These are phyloP conservation scores for Zopfia rhizophila DNA, from an alignment of 2,329 filamentous ascomycete genomes.

Conservation along the genomic window DNA sequence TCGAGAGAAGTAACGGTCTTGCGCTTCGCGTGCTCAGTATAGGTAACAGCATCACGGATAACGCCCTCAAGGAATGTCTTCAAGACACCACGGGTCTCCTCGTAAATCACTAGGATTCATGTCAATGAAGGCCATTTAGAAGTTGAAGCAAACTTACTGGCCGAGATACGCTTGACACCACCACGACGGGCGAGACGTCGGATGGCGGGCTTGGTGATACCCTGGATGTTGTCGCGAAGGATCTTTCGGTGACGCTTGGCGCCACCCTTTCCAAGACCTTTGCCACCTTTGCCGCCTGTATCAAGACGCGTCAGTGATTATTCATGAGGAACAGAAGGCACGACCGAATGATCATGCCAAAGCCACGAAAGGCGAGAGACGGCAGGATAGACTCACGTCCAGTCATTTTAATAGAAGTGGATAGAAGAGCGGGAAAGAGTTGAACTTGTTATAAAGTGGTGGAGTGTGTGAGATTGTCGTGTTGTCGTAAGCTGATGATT, in stretches of 20 bases:
- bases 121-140: conserved; percentile 3
- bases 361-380: conserved; percentile 13
- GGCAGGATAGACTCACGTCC: conserved; percentile 56
- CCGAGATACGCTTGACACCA: conserved; percentile 99
- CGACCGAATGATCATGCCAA: conserved; percentile 15
- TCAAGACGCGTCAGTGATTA: conserved; percentile 58
- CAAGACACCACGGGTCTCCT: conserved; percentile 83
- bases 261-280: conserved; percentile 97
- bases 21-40: conserved; percentile 85
- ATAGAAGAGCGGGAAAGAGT: conserved; percentile 22
- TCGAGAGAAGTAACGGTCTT: conserved; percentile 74
- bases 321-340: conserved; percentile 20
- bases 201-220: conserved; percentile 98
- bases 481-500: conserved; percentile 33
- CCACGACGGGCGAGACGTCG: conserved; percentile 98
- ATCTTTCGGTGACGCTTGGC: conserved; percentile 99
- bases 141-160: conserved; percentile 69
- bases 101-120: conserved; percentile 74
- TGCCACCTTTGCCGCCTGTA: conserved; percentile 91
- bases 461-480: conserved; percentile 30
- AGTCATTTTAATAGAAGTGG: conserved; percentile 60
- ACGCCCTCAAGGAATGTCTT: conserved; percentile 87
- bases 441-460: conserved; percentile 25
- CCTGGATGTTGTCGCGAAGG: conserved; percentile 99
- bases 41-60: conserved; percentile 82